A percentile compares a stretch with the other conserved stretches of the same genome.
These are phyloP conservation scores for Aspergillus costaricaensis DNA, from an alignment of 2,329 filamentous ascomycete genomes.

Conservation along the genomic window DNA sequence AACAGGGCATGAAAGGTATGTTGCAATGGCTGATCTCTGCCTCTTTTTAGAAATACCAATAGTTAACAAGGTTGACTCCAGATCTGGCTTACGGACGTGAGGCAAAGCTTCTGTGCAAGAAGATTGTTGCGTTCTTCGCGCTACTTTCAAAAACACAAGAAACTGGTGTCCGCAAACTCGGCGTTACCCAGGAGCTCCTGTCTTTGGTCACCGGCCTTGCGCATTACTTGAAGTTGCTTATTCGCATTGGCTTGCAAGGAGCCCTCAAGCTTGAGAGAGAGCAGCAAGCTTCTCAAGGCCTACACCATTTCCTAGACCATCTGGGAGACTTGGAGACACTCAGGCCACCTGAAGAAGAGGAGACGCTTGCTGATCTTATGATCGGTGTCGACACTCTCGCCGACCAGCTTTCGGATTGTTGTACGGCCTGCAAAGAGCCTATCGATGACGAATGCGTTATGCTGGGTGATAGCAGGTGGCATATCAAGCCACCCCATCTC, in stretches of 20 bases:
- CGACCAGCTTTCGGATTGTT: constrained; percentile 80
- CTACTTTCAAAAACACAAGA: constrained; percentile 93
- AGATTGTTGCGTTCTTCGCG: constrained; percentile 97
- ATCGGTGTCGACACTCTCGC: constrained; percentile 67
- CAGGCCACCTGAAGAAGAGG: constrained; percentile 64
- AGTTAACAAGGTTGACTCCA: constrained; percentile 38
- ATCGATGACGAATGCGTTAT: constrained; percentile 93
- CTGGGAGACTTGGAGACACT: constrained; percentile 79
- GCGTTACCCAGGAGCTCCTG: constrained; percentile 97
- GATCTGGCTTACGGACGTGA: constrained; percentile 90
- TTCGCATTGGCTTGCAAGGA: constrained; percentile 93
- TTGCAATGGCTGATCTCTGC: not conserved
- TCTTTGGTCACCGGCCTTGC: constrained; percentile 93
- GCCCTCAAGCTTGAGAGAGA: constrained; percentile 89
- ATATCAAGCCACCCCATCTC: constrained; percentile 70
- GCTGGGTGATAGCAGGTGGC: constrained; percentile 75
- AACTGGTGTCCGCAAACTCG: constrained; percentile 82
- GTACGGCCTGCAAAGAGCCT: constrained; percentile 75
- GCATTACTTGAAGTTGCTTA: constrained; percentile 95
- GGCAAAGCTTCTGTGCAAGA: constrained; percentile 99
- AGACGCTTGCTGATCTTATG: constrained; percentile 63
- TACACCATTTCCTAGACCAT: constrained; percentile 81
- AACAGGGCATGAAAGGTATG: constrained; percentile 71
- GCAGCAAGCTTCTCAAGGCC: constrained; percentile 68
- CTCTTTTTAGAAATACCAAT: not conserved